phyloP scores from a whole-genome alignment of 2,329 filamentous ascomycete genomes.

The Xylariales sp. region DNA sequence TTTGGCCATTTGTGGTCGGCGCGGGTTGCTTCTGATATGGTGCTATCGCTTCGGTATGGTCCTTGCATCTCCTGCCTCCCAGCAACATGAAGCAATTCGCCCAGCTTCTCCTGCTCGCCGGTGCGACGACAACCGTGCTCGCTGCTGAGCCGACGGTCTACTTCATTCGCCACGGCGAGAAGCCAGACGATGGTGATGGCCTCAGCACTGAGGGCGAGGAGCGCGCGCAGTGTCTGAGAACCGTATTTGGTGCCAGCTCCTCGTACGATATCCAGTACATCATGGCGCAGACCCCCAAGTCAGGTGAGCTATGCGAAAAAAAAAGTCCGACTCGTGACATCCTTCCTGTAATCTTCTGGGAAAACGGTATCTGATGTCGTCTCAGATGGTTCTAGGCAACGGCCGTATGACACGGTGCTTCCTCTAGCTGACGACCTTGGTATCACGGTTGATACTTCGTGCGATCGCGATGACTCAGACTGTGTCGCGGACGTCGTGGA shows the following conservation, averaged over 20 bases:
- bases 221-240: constrained; percentile 55
- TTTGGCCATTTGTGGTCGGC: too few relatives aligned
- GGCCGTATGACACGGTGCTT: constrained; percentile 53
- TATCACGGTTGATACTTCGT: constrained; percentile 49
- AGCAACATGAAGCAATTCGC: too few relatives aligned
- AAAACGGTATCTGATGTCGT: not conserved
- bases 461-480: constrained; percentile 48
- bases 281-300: constrained; percentile 45
- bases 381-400: constrained; percentile 45
- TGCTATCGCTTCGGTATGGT: too few relatives aligned
- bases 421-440: constrained; percentile 53
- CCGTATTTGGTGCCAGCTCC: constrained; percentile 48
- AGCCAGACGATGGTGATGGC: constrained; percentile 44
- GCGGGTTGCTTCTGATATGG: too few relatives aligned
- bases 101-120: too few relatives aligned
- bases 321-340: constrained; percentile 24
- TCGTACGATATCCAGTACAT: constrained; percentile 54
- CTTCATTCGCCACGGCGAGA: constrained; percentile 62
- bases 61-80: too few relatives aligned
- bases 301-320: constrained; percentile 21
- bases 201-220: constrained; percentile 46
- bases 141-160: constrained; percentile 46
- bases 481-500: constrained; percentile 50
- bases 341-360: not conserved
- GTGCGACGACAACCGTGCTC: not conserved